phyloP scores from a whole-genome alignment of 805 yeast genomes.

The Yueomyces sp. region DNA sequence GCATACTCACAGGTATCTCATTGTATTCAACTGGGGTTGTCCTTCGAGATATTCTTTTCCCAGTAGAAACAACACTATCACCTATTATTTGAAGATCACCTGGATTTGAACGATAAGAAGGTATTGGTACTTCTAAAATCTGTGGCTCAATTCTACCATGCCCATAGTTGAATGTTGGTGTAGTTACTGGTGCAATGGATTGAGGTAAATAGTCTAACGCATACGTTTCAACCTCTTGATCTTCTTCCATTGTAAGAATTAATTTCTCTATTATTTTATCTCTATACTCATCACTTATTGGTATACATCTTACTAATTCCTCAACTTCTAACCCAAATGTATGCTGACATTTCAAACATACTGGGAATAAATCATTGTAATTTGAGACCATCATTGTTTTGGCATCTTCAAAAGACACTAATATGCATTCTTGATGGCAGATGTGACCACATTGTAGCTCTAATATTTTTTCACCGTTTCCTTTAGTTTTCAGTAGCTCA shows the following conservation, averaged over 20 bases:
- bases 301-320: background rate
- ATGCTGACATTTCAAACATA: background rate
- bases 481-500: background rate
- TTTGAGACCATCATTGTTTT: background rate
- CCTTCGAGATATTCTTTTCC: background rate
- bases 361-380: background rate
- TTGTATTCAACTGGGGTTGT: no score
- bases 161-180: background rate
- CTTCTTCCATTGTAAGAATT: background rate
- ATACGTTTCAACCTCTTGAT: background rate
- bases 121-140: background rate
- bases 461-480: background rate
- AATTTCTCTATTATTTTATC: background rate
- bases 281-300: background rate
- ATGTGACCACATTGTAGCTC: conserved; percentile 37
- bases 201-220: background rate
- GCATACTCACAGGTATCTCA: no score
- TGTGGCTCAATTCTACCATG: background rate
- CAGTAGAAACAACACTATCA: background rate
- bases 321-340: background rate
- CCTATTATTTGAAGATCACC: background rate
- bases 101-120: background rate
- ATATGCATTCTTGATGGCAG: conserved; percentile 42
- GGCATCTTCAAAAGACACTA: conserved; percentile 17
- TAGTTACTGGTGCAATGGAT: background rate